Evolutionary conservation across 1,139 yeast genomes (phyloP), one percentile per base, ranked within the genome.

Genomic region (Candida albicans): DNA sequence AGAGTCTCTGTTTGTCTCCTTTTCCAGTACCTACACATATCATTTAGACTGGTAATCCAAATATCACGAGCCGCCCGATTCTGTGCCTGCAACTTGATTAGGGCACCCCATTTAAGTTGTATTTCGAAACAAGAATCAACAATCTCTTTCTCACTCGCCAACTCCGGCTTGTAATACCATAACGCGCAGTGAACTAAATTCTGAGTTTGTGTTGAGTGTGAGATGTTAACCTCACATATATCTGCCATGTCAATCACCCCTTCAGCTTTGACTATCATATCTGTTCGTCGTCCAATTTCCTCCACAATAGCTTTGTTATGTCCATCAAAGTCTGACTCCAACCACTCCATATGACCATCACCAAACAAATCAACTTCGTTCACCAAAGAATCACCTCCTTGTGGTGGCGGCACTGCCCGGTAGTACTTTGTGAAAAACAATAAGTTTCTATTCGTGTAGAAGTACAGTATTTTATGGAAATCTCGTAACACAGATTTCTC

Each of bases 201-300:
- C n/a, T 73, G 72, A 3, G 71, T 48, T 3, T 52, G 46, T 1
- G 62, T 58, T 2, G 75, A 50, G 6, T 58, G 44, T 0, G 72
- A 60, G 9, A 66, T 52, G 9, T 64, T 49, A 1, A 81, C 66
- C 0, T 61, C 63, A 2, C 58, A 64, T 4, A 87, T 73, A 14
- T 74, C 70, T 14, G 77, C 62, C 43, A 90, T 54, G 56, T 88
- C 88, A 5, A 90, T 58, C 26, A 84, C 66, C 0, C 84, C 83
- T 28, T 78, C 77, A 0, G 96, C 77, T 41, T 77, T 77, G 1
- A 79, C 62, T 2, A 87, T 61, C 47, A 79, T 77, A 26, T 74
- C 70, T 0, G 82, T 65, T 42, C 84, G 73, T 44, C 96, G 70
- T 49, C 82, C 82, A 41, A 77, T 76, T 50, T 88, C 95, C 33